A percentile compares a stretch with the other conserved stretches of the same genome.
phyloP scores from a whole-genome alignment of 768 basidiomycete species.

The Dacryopinax spathularia region DNA sequence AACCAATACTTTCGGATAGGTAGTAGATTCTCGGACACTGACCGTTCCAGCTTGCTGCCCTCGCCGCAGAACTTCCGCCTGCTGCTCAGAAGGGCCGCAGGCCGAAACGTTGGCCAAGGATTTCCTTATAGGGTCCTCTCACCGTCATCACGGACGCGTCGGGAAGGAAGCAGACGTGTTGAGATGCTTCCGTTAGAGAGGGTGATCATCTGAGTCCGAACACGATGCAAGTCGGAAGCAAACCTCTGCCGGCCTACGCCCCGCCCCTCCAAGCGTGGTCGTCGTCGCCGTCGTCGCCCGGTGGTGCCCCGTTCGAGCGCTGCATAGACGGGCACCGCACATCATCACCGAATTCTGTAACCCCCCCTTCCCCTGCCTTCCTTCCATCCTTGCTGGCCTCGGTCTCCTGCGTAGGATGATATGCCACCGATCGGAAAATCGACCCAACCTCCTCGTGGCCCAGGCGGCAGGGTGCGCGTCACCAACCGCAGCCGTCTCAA shows the following conservation, averaged over 20 bases:
- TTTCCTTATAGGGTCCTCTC: background rate
- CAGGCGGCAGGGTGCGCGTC: constrained; percentile 34
- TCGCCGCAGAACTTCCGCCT: background rate
- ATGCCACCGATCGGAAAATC: constrained; percentile 5
- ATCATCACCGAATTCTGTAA: too few relatives aligned
- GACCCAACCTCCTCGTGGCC: constrained; percentile 2
- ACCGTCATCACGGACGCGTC: background rate
- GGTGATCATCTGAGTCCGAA: constrained; percentile 2
- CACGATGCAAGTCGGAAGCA: constrained; percentile 4
- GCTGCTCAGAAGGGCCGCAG: background rate
- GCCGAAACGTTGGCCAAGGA: background rate
- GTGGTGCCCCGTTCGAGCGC: background rate
- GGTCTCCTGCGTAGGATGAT: constrained; percentile 2
- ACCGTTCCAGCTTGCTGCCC: background rate
- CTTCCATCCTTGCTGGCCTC: background rate
- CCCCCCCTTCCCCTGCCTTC: background rate
- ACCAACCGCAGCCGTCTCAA: constrained; percentile 85
- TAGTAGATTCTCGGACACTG: background rate
- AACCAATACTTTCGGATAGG: too few relatives aligned
- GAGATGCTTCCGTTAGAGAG: background rate
- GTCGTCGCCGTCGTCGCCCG: constrained; percentile 4
- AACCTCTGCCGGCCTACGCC: constrained; percentile 1
- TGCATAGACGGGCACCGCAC: background rate
- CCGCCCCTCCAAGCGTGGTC: background rate
- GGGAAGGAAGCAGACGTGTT: background rate